Evolutionary conservation across 176 grass and related monocot species (phyloP), one percentile per base, ranked within the genome.

Genomic region (Thinopyrum elongatum): DNA sequence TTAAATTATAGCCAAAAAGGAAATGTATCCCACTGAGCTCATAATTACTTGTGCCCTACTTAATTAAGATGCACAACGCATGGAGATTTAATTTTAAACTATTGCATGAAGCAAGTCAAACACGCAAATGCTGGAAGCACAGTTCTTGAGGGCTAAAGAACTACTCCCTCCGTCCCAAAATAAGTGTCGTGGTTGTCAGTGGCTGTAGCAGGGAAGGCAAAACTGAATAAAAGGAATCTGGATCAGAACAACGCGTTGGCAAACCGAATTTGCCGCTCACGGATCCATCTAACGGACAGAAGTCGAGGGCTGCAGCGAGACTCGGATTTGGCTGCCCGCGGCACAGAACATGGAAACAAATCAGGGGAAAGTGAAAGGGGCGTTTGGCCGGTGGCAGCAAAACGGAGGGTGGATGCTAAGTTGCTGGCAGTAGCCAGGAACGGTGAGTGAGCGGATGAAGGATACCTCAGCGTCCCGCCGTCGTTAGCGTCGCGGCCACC

Each of bases 391-490:
- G 8, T n/a, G 11, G 15, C 35, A 29, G 12, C 49, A 63, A 13
- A 59, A 39, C 30, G 2, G 21, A 29, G 41, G 3, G 7, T 2
- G 34, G 25, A 78, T 7, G 1, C 23, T 53, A 16, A 19, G n/a
- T 29, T 75, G 35, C 70, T 64, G 63, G 44, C 44, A 15, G 44
- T 47, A 13, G 70, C n/a, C 30, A 17, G 19, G 31, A 86, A 72
- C 2, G n/a, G 53, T 3, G 83, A n/a, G 36, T 74, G 3, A 10
- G 2, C 21, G 12, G 36, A 17, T 5, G 70, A 13, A 53, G 16
- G 28, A 0, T 83, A 90, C 84, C 84, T 86, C 63, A 26, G 75
- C 7, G n/a, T 41, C 4, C 83, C 11, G 51, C 78, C 71, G 38
- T 11, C 22, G 22, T 7, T 5, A 16, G 65, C 49, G 35, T 55